Percentiles rank a stretch among this genome's conserved stretches.
Evolutionary conservation across 768 basidiomycete species (phyloP).

Genomic region (Crassisporium funariophilum): DNA sequence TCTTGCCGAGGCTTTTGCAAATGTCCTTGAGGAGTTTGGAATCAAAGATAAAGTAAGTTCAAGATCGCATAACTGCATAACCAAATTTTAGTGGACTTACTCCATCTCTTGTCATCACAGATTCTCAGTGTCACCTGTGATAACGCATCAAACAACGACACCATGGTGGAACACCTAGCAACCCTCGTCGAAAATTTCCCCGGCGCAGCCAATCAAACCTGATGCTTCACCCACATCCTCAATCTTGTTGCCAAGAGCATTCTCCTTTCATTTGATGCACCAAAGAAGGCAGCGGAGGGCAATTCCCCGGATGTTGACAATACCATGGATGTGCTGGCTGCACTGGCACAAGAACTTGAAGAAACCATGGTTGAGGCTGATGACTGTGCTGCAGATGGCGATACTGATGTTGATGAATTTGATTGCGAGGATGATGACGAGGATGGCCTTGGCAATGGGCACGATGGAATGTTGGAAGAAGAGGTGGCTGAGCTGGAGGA

Average conservation of each 20-base stretch:
- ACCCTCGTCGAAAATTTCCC: constrained; percentile 1
- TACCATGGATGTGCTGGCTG: not conserved
- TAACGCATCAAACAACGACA: constrained; percentile 8
- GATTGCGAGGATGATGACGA: constrained; percentile 22
- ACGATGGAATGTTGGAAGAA: constrained; percentile 11
- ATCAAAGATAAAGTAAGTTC: constrained; percentile 4
- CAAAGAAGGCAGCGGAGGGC: not conserved
- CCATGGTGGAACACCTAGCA: constrained; percentile 1
- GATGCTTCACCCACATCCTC: constrained; percentile 6
- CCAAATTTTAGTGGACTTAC: too few relatives aligned
- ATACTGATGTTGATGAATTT: constrained; percentile 8
- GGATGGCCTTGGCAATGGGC: constrained; percentile 12
- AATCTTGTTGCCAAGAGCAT: constrained; percentile 8
- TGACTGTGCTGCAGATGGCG: not conserved
- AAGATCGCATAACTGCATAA: not conserved
- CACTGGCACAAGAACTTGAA: not conserved
- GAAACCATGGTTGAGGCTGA: not conserved
- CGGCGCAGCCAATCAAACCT: not conserved
- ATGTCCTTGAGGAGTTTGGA: constrained; percentile 6
- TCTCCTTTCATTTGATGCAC: constrained; percentile 9
- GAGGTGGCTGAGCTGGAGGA: constrained; percentile 13
- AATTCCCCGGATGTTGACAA: not conserved
- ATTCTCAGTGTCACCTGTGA: constrained; percentile 2
- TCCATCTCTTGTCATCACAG: too few relatives aligned
- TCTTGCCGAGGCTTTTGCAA: constrained; percentile 7